phyloP scores from a whole-genome alignment of 208 protist genomes.

The Leishmania tropica region DNA sequence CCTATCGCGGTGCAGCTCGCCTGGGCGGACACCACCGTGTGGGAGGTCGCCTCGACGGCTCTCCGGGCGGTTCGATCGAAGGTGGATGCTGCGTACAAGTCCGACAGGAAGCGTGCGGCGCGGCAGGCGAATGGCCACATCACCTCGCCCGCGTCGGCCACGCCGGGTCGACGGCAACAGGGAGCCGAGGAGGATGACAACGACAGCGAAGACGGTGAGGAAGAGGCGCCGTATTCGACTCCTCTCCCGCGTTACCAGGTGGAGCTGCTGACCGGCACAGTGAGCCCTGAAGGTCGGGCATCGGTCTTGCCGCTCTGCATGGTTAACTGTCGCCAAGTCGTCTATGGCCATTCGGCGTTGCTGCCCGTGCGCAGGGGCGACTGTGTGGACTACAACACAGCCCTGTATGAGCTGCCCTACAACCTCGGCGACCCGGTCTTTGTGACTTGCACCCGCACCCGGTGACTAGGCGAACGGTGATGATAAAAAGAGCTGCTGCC shows the following conservation, averaged over 20 bases:
- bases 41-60: slow-evolving; percentile 41
- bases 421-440: slow-evolving; percentile 69
- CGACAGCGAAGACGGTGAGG: neutral
- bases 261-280: slow-evolving; percentile 43
- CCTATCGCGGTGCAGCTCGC: slow-evolving; percentile 45
- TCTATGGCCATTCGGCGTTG: slow-evolving; percentile 29
- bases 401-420: slow-evolving; percentile 46
- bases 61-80: slow-evolving; percentile 33
- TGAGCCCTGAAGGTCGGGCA: slow-evolving; percentile 46
- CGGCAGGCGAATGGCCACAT: neutral
- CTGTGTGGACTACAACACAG: slow-evolving; percentile 39
- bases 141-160: neutral
- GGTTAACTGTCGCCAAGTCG: slow-evolving; percentile 61
- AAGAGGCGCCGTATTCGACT: slow-evolving; percentile 25
- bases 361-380: slow-evolving; percentile 34
- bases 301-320: slow-evolving; percentile 41
- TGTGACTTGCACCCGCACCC: slow-evolving; percentile 54
- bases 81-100: slow-evolving; percentile 27
- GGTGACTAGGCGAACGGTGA: slow-evolving; percentile 10
- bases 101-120: neutral
- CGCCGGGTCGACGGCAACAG: neutral
- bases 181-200: neutral
- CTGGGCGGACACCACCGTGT: slow-evolving; percentile 63
- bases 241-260: slow-evolving; percentile 46
- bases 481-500: neutral